Evolutionary conservation across 768 basidiomycete genomes (phyloP), one percentile per base, ranked within the genome.

Genomic region (Suillus occidentalis): DNA sequence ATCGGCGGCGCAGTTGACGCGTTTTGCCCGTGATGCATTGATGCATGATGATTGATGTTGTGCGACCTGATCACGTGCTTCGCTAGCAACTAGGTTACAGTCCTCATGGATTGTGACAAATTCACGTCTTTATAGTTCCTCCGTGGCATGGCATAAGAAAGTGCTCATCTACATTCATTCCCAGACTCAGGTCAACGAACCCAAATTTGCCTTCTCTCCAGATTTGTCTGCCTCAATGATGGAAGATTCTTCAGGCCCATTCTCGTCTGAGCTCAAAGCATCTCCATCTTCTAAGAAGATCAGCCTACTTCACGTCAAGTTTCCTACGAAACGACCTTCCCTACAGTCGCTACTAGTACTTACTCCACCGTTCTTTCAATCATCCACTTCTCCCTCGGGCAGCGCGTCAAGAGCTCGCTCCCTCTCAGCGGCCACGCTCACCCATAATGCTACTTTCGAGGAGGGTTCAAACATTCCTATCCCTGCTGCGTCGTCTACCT

Each of bases 291-390:
- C 66, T 25, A 67, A 63, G 60, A 63, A 65, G 60, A 42, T 4
- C 18, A 49, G 28, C 22, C 40, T 67, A 34, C 59, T 67, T 58
- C 64, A 66, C 28, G 53, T 69, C 72, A 77, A 65, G 67, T 82
- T 83, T 80, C 73, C 81, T 55, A 83, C 79, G 75, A 84, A 82
- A 73, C 83, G 83, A 60, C 82, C 81, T 57, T 87, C 86, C 6
- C 72, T 87, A 63, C 84, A 84, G 70, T 80, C 83, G 64, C 78
- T 87, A 52, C n/a, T n/a, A n/a, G n/a, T n/a, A n/a, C 67, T 68
- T 36, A 60, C 60, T 28, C 55, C 58, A 75, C 85, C 69, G 77
- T 82, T 53, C 81, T 83, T 65, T 76, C 84, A 39, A 84, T 83
- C 73, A 71, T 84, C 43, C 79, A 76, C 62, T 72, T 63, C 70